Evolutionary conservation across 2,329 filamentous ascomycete genomes (phyloP).

Genomic region (Fusarium verrucosum): DNA sequence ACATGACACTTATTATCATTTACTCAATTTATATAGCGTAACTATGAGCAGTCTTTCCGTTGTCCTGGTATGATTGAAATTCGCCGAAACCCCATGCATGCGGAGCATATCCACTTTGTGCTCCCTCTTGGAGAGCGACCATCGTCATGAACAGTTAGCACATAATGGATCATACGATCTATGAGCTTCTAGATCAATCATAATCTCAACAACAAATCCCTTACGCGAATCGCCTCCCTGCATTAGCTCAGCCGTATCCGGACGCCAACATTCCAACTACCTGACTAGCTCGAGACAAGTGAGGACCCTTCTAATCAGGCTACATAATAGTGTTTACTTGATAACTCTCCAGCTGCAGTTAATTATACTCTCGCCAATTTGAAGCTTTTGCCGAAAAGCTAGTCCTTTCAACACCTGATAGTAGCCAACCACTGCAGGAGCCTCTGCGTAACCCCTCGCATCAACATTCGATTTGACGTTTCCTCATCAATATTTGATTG

Average conservation of each 20-base stretch:
- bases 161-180: not conserved
- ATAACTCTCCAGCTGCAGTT: not conserved
- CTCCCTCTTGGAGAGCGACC: not conserved
- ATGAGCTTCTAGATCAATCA: no score
- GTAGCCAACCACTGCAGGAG: no score
- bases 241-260: slow-evolving; percentile 10
- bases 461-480: no score
- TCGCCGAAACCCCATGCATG: not conserved
- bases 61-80: not conserved
- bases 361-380: no score
- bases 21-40: not conserved
- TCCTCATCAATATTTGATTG: no score
- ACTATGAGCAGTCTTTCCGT: no score
- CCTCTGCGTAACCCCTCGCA: slow-evolving; percentile 8
- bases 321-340: not conserved
- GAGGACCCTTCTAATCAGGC: not conserved
- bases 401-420: no score
- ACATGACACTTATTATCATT: no score
- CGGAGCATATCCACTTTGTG: not conserved
- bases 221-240: not conserved
- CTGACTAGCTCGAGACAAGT: not conserved
- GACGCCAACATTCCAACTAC: slow-evolving; percentile 16
- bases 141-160: not conserved
- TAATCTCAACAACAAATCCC: not conserved
- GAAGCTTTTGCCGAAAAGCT: no score